Evolutionary conservation across 352 stramenopile genomes (phyloP).

Genomic region (Phytopythium delawarense): DNA sequence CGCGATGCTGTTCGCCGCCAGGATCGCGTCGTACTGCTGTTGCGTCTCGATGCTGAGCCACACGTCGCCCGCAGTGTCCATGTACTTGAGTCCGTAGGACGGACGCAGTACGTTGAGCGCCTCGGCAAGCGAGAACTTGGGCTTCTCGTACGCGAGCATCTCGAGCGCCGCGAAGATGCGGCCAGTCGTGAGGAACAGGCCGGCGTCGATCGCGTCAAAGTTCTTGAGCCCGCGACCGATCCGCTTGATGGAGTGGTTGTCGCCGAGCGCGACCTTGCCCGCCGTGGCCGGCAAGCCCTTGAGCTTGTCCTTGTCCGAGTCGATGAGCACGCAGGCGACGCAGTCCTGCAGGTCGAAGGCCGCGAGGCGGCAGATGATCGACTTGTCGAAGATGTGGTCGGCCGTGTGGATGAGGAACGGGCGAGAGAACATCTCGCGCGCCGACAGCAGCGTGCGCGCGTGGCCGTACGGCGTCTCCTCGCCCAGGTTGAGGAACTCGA

Average conservation of each 20-base stretch:
- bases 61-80: conserved; percentile 50
- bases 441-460: conserved; percentile 68
- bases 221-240: conserved; percentile 69
- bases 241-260: conserved; percentile 46
- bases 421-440: conserved; percentile 73
- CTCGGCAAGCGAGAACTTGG: conserved; percentile 80
- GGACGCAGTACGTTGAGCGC: conserved; percentile 77
- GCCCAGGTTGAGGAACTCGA: conserved; percentile 83
- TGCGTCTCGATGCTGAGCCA: conserved; percentile 84
- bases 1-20: conserved; percentile 52
- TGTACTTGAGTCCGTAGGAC: conserved; percentile 73
- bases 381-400: conserved; percentile 82
- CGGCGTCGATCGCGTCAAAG: conserved; percentile 76
- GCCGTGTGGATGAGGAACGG: conserved; percentile 85
- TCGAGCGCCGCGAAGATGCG: conserved; percentile 78
- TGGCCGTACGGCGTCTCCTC: conserved; percentile 73
- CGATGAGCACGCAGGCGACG: conserved; percentile 72
- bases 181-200: conserved; percentile 66
- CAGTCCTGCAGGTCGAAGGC: conserved; percentile 69
- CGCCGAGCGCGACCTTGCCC: conserved; percentile 60
- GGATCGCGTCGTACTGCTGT: conserved; percentile 51
- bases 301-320: conserved; percentile 60
- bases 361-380: conserved; percentile 60
- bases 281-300: conserved; percentile 55
- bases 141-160: conserved; percentile 79